phyloP scores from a whole-genome alignment of 1,284 basidiomycete species.

The Fomitopsis betulina region DNA sequence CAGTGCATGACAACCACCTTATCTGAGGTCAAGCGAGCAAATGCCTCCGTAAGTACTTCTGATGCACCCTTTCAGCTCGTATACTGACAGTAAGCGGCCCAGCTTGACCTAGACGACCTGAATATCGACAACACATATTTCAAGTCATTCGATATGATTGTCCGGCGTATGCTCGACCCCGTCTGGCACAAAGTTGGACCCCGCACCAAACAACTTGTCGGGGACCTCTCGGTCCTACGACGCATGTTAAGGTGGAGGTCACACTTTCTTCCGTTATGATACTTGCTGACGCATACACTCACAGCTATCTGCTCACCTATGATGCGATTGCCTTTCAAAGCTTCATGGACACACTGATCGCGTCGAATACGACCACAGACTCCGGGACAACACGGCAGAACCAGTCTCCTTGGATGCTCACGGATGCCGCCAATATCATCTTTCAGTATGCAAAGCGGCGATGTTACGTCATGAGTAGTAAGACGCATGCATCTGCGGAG shows the following conservation, averaged over 20 bases:
- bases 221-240: conserved; percentile 83
- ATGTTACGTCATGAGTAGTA: conserved; percentile 60
- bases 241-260: conserved; percentile 72
- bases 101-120: conserved; percentile 94
- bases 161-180: conserved; percentile 85
- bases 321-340: conserved; percentile 90
- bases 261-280: not conserved
- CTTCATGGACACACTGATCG: conserved; percentile 89
- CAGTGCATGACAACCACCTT: conserved; percentile 94
- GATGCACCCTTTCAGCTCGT: not conserved
- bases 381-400: conserved; percentile 55
- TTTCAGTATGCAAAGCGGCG: conserved; percentile 80
- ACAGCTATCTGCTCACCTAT: conserved; percentile 85
- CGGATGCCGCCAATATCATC: conserved; percentile 86
- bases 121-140: conserved; percentile 95
- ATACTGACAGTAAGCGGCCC: conserved; percentile 5
- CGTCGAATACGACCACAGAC: conserved; percentile 57
- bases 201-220: conserved; percentile 88
- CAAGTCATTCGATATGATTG: conserved; percentile 87
- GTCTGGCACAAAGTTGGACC: conserved; percentile 97
- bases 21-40: conserved; percentile 86
- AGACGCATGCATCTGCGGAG: conserved; percentile 8
- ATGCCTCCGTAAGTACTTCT: conserved; percentile 59
- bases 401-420: conserved; percentile 83
- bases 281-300: conserved; percentile 3